phyloP scores from a whole-genome alignment of 805 yeast species.

The Brettanomyces anomalus region DNA sequence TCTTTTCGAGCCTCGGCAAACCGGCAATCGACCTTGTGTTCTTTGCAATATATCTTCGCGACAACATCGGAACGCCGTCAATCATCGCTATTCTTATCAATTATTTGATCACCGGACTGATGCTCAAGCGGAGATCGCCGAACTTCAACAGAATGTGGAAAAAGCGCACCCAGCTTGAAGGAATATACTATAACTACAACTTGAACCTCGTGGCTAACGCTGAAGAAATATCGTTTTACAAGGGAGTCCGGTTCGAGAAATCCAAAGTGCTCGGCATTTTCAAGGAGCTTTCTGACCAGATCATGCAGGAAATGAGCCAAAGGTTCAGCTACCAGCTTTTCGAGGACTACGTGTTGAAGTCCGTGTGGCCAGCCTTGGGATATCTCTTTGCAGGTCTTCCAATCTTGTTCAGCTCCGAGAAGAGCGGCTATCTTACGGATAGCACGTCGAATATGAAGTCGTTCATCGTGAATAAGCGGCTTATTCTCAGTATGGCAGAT shows the following conservation, averaged over 20 bases:
- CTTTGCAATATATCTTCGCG: slow-evolving; percentile 75
- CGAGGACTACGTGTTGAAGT: slow-evolving; percentile 82
- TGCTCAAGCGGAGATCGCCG: slow-evolving; percentile 70
- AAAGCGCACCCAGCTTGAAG: slow-evolving; percentile 69
- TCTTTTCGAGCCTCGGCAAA: slow-evolving; percentile 84
- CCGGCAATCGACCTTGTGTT: slow-evolving; percentile 82
- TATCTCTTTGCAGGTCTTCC: slow-evolving; percentile 86
- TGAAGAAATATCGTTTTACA: slow-evolving; percentile 91
- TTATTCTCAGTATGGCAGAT: slow-evolving; percentile 86
- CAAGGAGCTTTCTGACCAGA: slow-evolving; percentile 34
- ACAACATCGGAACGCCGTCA: slow-evolving; percentile 82
- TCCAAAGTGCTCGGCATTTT: slow-evolving; percentile 53
- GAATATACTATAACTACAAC: slow-evolving; percentile 81
- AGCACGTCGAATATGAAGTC: slow-evolving; percentile 57
- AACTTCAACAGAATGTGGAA: slow-evolving; percentile 75
- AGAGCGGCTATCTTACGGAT: slow-evolving; percentile 12
- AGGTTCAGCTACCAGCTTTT: slow-evolving; percentile 62
- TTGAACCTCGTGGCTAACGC: slow-evolving; percentile 77
- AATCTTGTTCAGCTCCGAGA: slow-evolving; percentile 44
- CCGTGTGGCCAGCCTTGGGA: slow-evolving; percentile 95
- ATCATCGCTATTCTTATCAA: slow-evolving; percentile 73
- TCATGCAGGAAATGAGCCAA: slow-evolving; percentile 35
- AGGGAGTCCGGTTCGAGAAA: slow-evolving; percentile 77
- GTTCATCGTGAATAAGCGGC: slow-evolving; percentile 82
- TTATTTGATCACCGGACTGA: slow-evolving; percentile 69